These are phyloP conservation scores for Hypericum perforatum DNA, from an alignment of 345 rosid species.

Conservation along the genomic window DNA sequence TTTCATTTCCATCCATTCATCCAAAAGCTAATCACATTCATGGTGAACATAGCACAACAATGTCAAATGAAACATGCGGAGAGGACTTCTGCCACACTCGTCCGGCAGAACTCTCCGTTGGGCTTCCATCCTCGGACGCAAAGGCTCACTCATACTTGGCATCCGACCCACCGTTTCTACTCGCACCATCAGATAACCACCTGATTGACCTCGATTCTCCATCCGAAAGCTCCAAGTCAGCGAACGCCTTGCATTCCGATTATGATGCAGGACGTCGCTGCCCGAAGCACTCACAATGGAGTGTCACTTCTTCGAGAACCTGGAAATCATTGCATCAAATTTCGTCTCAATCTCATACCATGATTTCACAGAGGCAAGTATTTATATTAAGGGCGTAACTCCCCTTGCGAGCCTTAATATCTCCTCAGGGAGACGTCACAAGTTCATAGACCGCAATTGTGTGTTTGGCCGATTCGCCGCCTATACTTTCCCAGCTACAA, in stretches of 20 bases:
- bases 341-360: too few relatives aligned
- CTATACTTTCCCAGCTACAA: too few relatives aligned
- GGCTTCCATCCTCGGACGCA: conserved; percentile 66
- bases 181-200: conserved; percentile 60
- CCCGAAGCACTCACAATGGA: conserved; percentile 28
- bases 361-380: too few relatives aligned
- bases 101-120: conserved; percentile 42
- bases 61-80: conserved; percentile 5
- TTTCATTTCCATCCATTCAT: too few relatives aligned
- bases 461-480: too few relatives aligned
- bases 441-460: too few relatives aligned
- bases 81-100: conserved; percentile 50
- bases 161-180: conserved; percentile 43
- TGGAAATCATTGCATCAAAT: too few relatives aligned
- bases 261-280: conserved; percentile 38
- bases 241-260: conserved; percentile 67
- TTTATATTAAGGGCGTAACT: too few relatives aligned
- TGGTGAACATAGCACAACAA: conserved; percentile 2
- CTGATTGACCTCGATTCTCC: conserved; percentile 80
- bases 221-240: conserved; percentile 90
- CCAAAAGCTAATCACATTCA: background rate
- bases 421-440: too few relatives aligned
- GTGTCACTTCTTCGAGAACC: too few relatives aligned
- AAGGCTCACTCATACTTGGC: conserved; percentile 45
- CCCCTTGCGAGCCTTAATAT: too few relatives aligned